Percentiles rank a stretch among this genome's conserved stretches.
These are phyloP conservation scores for Enterospora canceri DNA, from an alignment of 371 early-diverging fungal genomes.

Conservation along the genomic window DNA sequence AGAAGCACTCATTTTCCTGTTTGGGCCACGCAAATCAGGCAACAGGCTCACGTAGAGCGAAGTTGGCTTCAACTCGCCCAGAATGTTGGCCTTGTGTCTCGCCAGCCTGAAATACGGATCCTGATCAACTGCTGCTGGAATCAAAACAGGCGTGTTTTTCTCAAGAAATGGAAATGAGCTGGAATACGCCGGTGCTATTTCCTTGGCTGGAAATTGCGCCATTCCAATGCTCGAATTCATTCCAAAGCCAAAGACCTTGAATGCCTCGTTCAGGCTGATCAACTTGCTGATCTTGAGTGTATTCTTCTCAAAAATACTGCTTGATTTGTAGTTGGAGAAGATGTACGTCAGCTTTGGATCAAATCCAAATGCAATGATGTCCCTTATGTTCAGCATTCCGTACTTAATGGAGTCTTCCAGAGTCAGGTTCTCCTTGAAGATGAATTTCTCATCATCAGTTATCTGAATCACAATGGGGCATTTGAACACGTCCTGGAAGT, in stretches of 20 bases:
- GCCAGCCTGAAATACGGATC: conserved; percentile 98
- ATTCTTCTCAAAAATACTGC: conserved; percentile 62
- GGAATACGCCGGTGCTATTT: conserved; percentile 55
- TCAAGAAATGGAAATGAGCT: conserved; percentile 40
- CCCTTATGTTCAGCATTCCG: conserved; percentile 74
- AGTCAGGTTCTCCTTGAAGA: conserved; percentile 71
- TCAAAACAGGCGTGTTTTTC: conserved; percentile 78
- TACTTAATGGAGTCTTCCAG: conserved; percentile 70
- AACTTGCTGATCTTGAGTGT: conserved; percentile 41
- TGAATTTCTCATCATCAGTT: conserved; percentile 98
- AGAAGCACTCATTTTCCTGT: conserved; percentile 93
- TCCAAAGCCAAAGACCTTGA: conserved; percentile 54
- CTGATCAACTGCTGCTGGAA: conserved; percentile 97
- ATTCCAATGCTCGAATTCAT: conserved; percentile 44
- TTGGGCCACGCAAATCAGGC: conserved; percentile 71
- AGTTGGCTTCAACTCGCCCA: conserved; percentile 87
- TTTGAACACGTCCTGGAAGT: conserved; percentile 85
- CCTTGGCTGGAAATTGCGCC: conserved; percentile 48
- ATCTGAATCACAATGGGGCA: conserved; percentile 89
- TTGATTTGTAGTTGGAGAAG: conserved; percentile 78
- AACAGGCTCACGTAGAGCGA: conserved; percentile 85
- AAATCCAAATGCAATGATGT: conserved; percentile 93
- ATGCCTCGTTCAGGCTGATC: conserved; percentile 51
- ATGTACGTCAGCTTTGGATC: conserved; percentile 93
- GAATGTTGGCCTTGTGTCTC: conserved; percentile 77